phyloP scores from a whole-genome alignment of 2,329 filamentous ascomycete species.

The Monosporascus ibericus region DNA sequence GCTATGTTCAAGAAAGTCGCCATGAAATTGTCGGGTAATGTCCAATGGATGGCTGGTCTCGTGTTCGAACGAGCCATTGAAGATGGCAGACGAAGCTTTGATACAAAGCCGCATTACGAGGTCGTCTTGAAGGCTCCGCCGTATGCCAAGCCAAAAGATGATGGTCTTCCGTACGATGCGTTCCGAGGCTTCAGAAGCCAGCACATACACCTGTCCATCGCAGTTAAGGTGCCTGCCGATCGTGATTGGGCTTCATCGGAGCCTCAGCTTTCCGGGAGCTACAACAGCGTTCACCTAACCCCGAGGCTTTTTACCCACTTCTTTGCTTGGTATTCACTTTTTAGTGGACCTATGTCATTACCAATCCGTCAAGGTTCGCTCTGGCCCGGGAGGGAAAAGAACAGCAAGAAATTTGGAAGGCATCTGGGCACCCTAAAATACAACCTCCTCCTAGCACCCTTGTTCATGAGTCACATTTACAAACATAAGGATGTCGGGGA shows the following conservation, averaged over 20 bases:
- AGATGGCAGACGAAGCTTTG: conserved; percentile 68
- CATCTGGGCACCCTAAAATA: conserved; percentile 99
- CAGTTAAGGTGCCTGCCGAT: conserved; percentile 79
- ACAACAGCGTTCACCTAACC: conserved; percentile 92
- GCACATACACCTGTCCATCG: conserved; percentile 92
- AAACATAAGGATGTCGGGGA: conserved; percentile 96
- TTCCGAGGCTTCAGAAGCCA: conserved; percentile 94
- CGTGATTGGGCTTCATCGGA: conserved; percentile 79
- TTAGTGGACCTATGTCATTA: conserved; percentile 88
- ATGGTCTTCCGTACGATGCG: conserved; percentile 69
- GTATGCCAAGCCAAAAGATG: conserved; percentile 56
- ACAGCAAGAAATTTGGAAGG: conserved; percentile 95
- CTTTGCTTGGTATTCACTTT: conserved; percentile 96
- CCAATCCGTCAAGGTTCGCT: conserved; percentile 87
- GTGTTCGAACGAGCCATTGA: conserved; percentile 84
- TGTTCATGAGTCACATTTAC: conserved; percentile 96
- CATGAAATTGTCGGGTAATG: conserved; percentile 96
- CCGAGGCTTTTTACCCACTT: conserved; percentile 98
- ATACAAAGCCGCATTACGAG: conserved; percentile 89
- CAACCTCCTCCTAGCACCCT: conserved; percentile 81
- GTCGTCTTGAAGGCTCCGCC: conserved; percentile 78
- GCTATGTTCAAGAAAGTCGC: conserved; percentile 96
- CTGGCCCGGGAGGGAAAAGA: conserved; percentile 90
- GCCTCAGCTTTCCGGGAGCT: conserved; percentile 73
- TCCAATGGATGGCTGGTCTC: conserved; percentile 84